phyloP scores from a whole-genome alignment of 1,284 basidiomycete species.

The Naganishia albida region DNA sequence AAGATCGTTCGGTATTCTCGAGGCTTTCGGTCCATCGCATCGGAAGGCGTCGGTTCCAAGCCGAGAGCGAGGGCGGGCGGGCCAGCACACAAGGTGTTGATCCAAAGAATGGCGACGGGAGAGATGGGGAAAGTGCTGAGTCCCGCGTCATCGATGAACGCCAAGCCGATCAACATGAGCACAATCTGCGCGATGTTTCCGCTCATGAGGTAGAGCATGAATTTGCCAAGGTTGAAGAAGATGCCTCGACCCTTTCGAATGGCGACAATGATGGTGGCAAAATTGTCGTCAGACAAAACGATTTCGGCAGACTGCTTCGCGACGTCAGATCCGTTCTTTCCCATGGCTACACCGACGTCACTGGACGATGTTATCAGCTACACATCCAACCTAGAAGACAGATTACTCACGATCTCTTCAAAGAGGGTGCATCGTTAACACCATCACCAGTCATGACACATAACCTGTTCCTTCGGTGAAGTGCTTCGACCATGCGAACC shows the following conservation, averaged over 20 bases:
- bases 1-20: conserved; percentile 60
- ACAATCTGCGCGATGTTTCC: conserved; percentile 66
- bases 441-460: conserved; percentile 58
- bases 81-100: conserved; percentile 57
- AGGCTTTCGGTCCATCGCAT: conserved; percentile 64
- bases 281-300: conserved; percentile 71
- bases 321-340: conserved; percentile 67
- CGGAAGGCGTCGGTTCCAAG: conserved; percentile 60
- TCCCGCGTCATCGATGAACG: conserved; percentile 63
- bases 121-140: conserved; percentile 69
- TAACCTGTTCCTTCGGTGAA: conserved; percentile 56
- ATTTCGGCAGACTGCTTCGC: conserved; percentile 64
- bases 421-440: conserved; percentile 63
- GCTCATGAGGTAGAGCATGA: conserved; percentile 58
- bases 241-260: conserved; percentile 65
- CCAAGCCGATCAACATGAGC: conserved; percentile 65
- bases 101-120: conserved; percentile 67
- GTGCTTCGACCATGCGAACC: conserved; percentile 62
- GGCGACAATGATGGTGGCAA: conserved; percentile 67
- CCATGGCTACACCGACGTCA: conserved; percentile 70
- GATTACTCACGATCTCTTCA: conserved; percentile 63
- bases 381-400: too few relatives aligned
- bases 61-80: conserved; percentile 65
- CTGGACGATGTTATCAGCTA: too few relatives aligned
- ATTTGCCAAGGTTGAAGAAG: conserved; percentile 56